A percentile compares a stretch with the other conserved stretches of the same genome.
Evolutionary conservation across 805 yeast genomes (phyloP).

Genomic region (Wickerhamomyces bisporus): DNA sequence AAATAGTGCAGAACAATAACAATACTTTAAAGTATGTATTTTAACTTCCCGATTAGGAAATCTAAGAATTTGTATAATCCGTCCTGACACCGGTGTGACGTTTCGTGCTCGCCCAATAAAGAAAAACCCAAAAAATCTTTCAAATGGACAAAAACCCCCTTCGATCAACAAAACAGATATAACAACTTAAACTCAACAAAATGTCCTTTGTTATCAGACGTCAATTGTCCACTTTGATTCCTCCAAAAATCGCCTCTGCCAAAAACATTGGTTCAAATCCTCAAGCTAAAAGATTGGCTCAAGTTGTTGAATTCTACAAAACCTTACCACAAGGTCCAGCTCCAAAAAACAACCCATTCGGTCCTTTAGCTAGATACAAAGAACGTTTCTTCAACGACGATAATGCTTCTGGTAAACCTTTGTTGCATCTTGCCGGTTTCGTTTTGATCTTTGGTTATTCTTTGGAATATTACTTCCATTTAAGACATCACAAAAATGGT

Average conservation of each 20-base stretch:
- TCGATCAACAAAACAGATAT: neutral
- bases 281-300: conserved; percentile 93
- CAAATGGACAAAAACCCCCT: conserved; percentile 5
- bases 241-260: conserved; percentile 98
- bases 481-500: conserved; percentile 51
- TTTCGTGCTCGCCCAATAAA: conserved; percentile 2
- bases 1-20: neutral
- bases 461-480: conserved; percentile 90
- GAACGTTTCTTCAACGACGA: conserved; percentile 82
- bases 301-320: conserved; percentile 93
- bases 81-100: neutral
- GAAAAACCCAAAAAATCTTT: neutral
- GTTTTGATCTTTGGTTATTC: conserved; percentile 78
- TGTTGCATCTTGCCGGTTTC: conserved; percentile 67
- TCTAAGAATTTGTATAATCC: conserved; percentile 3
- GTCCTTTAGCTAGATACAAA: conserved; percentile 72
- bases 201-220: conserved; percentile 91
- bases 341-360: conserved; percentile 63
- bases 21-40: too few species aligned
- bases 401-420: conserved; percentile 79
- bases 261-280: conserved; percentile 94
- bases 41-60: conserved; percentile 7
- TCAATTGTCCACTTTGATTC: conserved; percentile 90
- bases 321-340: conserved; percentile 93
- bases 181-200: neutral